Base-by-base conservation (phyloP, 2,329 filamentous ascomycete genomes). In the Neurospora sp. region DNA sequence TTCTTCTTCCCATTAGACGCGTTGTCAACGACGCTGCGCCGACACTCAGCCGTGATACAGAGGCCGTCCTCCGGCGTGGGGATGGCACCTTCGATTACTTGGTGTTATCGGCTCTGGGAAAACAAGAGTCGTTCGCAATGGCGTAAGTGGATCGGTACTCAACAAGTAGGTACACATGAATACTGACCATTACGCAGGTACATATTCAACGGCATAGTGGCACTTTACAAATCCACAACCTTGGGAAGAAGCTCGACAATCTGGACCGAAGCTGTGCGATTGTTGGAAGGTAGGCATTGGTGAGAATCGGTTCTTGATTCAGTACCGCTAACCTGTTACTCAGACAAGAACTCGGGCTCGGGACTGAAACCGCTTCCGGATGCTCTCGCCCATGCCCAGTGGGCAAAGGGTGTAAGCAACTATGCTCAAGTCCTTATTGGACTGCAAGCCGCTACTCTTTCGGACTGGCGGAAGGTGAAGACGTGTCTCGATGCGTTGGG, bases 401-500 rank as follows among this genome's bases (percentile, higher is more conserved):
- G 90, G 90, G 86, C 90, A 68, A 84, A 82, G 70, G 84, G 89
- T 68, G 83, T 93, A 8, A 86, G 88, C 71, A 89, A 88, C 77
- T 91, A 93, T 73, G 83, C 93, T 42, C 86, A 90, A 68, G 84
- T 93, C n/a, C 84, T 94, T 19, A 86, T 90, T 36, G 89, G 90
- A 3, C 86, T 96, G 68, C 84, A 91, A 69, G 85, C 88, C 1
- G 91, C 90, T 66, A 90, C 88, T 58, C 87, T 89, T 67, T 91
- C 89, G 58, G 88, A 93, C 72, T 94, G 91, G 89, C 80, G 84
- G 11, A 83, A 84, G 62, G 91, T 92, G 4, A 85, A 83, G 74
- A 81, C 87, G 70, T 85, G 84, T 69, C 79, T 92, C 19, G 80
- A 83, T 13, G 83, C 85, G 66, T 80, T 91, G 13, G 82, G 85